Evolutionary conservation across 1,139 yeast genomes (phyloP).

Genomic region (Oligophagozyma castellii): DNA sequence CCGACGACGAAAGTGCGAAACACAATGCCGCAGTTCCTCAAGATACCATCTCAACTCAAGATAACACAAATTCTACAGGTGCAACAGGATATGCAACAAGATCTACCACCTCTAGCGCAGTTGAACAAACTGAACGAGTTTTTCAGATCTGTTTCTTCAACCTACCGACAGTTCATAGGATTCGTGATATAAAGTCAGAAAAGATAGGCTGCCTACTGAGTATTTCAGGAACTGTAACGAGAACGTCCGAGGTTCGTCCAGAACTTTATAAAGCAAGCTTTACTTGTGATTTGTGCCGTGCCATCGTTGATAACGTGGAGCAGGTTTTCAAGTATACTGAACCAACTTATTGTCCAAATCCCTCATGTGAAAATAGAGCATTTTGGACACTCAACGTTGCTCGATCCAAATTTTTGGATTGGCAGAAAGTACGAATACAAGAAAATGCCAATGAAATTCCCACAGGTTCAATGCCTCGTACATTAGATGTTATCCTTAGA

Average conservation of each 20-base stretch:
- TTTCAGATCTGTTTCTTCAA: conserved; percentile 87
- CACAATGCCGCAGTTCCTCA: conserved; percentile 2
- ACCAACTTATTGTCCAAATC: conserved; percentile 83
- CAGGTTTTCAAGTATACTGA: conserved; percentile 91
- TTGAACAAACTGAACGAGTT: conserved; percentile 44
- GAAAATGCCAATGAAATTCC: conserved; percentile 95
- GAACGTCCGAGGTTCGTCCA: conserved; percentile 96
- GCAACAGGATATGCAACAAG: conserved; percentile 18
- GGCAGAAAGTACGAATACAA: conserved; percentile 95
- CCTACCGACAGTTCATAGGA: conserved; percentile 68
- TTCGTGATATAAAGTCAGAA: conserved; percentile 82
- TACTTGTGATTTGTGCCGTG: conserved; percentile 80
- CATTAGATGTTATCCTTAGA: conserved; percentile 80
- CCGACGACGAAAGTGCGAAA: conserved; percentile 19
- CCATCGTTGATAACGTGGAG: conserved; percentile 78
- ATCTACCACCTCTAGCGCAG: conserved; percentile 14
- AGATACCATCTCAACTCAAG: conserved; percentile 5
- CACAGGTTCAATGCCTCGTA: conserved; percentile 98
- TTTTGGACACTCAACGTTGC: conserved; percentile 74
- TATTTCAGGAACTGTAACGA: conserved; percentile 89
- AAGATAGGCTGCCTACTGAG: conserved; percentile 76
- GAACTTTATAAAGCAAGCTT: conserved; percentile 81
- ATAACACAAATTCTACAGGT: conserved; percentile 12
- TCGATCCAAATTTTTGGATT: conserved; percentile 82
- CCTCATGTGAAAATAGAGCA: conserved; percentile 76